These are phyloP conservation scores for Aureobasidium sp. DNA, from an alignment of 2,329 filamentous ascomycete species.

Conservation along the genomic window DNA sequence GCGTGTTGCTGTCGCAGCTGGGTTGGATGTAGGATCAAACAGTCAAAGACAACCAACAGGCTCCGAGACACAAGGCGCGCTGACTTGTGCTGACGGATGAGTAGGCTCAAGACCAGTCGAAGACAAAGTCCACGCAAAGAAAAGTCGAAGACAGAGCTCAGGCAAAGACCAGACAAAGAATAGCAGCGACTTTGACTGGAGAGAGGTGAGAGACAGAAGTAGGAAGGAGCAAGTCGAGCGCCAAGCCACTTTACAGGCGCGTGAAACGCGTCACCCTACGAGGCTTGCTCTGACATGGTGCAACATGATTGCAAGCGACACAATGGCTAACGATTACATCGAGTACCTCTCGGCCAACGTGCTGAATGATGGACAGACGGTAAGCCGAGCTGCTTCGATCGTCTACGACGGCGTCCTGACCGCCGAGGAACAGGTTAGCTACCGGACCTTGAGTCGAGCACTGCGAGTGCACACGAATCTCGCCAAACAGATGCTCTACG, in stretches of 20 bases:
- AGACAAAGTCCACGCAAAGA: neutral
- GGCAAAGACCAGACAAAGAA: no score
- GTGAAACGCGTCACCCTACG: neutral
- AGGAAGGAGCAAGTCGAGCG: neutral
- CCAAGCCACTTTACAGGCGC: slow-evolving; percentile 1
- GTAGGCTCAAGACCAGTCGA: neutral
- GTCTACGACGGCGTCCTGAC: neutral
- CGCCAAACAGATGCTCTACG: slow-evolving; percentile 85
- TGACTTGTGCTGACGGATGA: neutral
- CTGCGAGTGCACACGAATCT: slow-evolving; percentile 75
- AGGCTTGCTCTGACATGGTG: neutral
- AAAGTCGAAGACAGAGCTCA: neutral
- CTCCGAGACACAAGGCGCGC: neutral
- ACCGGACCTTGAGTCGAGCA: slow-evolving; percentile 72
- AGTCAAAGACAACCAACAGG: neutral
- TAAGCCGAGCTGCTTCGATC: slow-evolving; percentile 33
- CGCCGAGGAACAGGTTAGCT: slow-evolving; percentile 58
- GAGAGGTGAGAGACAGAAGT: neutral
- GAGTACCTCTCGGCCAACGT: slow-evolving; percentile 68
- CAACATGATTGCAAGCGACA: neutral
- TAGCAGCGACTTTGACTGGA: neutral
- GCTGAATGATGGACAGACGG: slow-evolving; percentile 64
- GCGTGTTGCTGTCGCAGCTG: neutral
- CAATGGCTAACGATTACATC: slow-evolving; percentile 43
- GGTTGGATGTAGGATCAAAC: neutral